These are phyloP conservation scores for Acaromyces ingoldii DNA, from an alignment of 1,284 basidiomycete genomes.

Conservation along the genomic window DNA sequence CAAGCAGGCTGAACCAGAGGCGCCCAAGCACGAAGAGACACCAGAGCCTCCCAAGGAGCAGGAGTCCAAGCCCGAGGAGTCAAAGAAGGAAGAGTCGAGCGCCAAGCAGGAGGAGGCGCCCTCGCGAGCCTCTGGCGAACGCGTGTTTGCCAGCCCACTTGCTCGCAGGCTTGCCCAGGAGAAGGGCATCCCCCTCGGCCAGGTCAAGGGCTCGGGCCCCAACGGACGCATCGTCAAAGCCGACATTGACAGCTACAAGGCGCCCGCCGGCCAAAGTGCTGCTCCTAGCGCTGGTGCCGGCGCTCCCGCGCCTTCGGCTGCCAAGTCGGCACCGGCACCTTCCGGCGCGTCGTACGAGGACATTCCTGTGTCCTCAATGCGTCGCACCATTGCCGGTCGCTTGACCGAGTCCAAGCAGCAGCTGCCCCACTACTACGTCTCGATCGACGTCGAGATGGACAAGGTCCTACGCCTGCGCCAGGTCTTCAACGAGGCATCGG, in stretches of 20 bases:
- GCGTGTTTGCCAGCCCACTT: constrained; percentile 86
- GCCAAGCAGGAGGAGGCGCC: constrained; percentile 24
- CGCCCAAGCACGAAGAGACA: constrained; percentile 55
- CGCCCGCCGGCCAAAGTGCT: constrained; percentile 21
- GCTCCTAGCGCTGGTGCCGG: constrained; percentile 15
- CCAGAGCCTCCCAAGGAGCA: constrained; percentile 53
- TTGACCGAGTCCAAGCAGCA: constrained; percentile 89
- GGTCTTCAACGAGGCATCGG: constrained; percentile 75
- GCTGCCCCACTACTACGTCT: constrained; percentile 96
- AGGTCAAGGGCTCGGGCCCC: constrained; percentile 92
- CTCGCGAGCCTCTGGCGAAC: constrained; percentile 24
- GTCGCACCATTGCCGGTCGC: constrained; percentile 82
- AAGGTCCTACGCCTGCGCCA: constrained; percentile 88
- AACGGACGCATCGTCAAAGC: constrained; percentile 87
- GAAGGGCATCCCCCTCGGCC: constrained; percentile 80
- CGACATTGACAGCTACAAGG: constrained; percentile 80
- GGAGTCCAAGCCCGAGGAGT: constrained; percentile 25
- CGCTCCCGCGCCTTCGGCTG: constrained; percentile 20
- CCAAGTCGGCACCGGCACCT: constrained; percentile 33
- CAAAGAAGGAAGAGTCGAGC: constrained; percentile 52
- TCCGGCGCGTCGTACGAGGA: constrained; percentile 71
- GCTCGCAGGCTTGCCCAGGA: constrained; percentile 96
- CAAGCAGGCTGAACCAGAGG: constrained; percentile 11
- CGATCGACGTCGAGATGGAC: constrained; percentile 94
- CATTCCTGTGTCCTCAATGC: constrained; percentile 89